A percentile compares a stretch with the other conserved stretches of the same genome.
Evolutionary conservation across 1,139 yeast genomes (phyloP).

Genomic region (Neolecta irregularis): DNA sequence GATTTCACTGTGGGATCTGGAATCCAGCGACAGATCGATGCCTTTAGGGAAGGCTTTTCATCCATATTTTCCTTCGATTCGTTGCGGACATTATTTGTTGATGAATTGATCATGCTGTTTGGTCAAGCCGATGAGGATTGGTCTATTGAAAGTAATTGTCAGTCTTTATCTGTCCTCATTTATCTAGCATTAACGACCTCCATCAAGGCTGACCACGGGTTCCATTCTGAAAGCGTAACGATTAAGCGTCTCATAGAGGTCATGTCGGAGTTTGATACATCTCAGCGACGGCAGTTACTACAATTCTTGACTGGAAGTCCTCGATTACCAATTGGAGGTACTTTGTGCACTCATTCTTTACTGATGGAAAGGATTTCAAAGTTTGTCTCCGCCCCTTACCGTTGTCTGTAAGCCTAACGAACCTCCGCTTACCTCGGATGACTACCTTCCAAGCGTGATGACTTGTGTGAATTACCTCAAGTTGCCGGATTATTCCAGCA

Average conservation of each 20-base stretch:
- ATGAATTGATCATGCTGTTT: constrained; percentile 53
- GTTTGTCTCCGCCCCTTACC: constrained; percentile 67
- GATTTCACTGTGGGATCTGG: constrained; percentile 55
- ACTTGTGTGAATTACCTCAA: constrained; percentile 93
- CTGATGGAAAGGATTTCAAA: constrained; percentile 39
- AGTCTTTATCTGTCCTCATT: constrained; percentile 19
- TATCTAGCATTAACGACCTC: constrained; percentile 36
- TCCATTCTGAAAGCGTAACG: constrained; percentile 50
- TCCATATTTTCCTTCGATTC: constrained; percentile 70
- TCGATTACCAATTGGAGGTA: constrained; percentile 71
- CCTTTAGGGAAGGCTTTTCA: constrained; percentile 71
- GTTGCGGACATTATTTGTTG: constrained; percentile 52
- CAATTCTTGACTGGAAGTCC: constrained; percentile 93
- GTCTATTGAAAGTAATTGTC: constrained; percentile 31
- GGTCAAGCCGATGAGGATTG: constrained; percentile 80
- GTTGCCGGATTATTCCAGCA: constrained; percentile 62
- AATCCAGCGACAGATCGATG: constrained; percentile 43
- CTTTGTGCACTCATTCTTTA: not conserved
- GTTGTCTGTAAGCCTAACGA: constrained; percentile 75
- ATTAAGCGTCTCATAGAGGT: constrained; percentile 46
- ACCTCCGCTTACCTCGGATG: constrained; percentile 48
- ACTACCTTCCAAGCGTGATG: constrained; percentile 91
- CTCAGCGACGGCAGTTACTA: constrained; percentile 55
- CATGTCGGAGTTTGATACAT: constrained; percentile 37
- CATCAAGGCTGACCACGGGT: constrained; percentile 84